Conservation (phyloP, 2,329 filamentous ascomycete genomes). For the Colletotrichum sp. region DNA sequence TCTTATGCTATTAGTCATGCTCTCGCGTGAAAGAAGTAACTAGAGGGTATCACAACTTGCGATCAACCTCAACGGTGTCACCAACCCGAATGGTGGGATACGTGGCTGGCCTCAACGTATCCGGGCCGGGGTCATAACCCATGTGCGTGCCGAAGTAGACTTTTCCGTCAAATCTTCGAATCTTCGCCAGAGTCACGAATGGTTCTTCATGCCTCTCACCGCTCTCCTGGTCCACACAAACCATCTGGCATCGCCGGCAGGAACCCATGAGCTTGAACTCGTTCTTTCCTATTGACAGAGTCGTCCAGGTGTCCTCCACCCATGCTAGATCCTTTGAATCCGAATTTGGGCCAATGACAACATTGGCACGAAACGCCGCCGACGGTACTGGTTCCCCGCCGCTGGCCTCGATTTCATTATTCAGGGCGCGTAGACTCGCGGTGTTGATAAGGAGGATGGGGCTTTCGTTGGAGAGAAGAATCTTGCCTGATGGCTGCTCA, state of each 20-base stretch:
- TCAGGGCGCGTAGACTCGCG: constrained; percentile 80
- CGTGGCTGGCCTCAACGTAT: constrained; percentile 26
- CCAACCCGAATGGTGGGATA: constrained; percentile 54
- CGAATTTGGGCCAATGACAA: constrained; percentile 66
- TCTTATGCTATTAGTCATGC: neutral
- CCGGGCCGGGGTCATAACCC: constrained; percentile 46
- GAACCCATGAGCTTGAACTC: constrained; percentile 77
- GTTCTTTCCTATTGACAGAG: constrained; percentile 68
- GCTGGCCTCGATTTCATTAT: constrained; percentile 69
- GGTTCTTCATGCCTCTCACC: constrained; percentile 82
- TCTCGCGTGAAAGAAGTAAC: neutral
- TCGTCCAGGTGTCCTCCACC: constrained; percentile 80
- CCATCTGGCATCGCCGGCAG: constrained; percentile 93
- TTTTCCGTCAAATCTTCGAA: constrained; percentile 80
- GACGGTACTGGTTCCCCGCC: constrained; percentile 70
- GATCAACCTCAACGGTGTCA: constrained; percentile 42
- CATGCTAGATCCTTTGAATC: constrained; percentile 62
- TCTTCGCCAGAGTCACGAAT: constrained; percentile 87
- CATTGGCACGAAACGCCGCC: constrained; percentile 86
- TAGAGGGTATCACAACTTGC: neutral
- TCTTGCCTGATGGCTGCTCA: constrained; percentile 53
- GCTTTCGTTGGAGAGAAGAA: constrained; percentile 90
- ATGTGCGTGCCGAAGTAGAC: constrained; percentile 90
- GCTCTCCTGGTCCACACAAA: constrained; percentile 88
- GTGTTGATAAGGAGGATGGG: constrained; percentile 86